phyloP scores from a whole-genome alignment of 768 basidiomycete genomes.

The Rhizopogon vulgaris region DNA sequence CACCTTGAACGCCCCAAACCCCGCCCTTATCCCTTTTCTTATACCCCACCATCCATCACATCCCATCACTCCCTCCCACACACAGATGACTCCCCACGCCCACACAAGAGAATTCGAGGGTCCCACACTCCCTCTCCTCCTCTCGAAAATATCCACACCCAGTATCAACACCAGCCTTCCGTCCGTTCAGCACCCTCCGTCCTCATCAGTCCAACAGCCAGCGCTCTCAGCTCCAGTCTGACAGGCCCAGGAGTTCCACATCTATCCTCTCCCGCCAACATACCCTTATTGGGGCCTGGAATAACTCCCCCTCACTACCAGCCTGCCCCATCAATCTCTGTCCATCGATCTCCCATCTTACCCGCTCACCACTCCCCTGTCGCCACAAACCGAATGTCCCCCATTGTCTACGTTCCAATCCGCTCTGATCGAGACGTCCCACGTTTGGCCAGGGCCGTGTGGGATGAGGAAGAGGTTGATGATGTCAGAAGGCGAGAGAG shows the following conservation, averaged over 20 bases:
- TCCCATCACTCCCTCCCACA: slow-evolving; percentile 1
- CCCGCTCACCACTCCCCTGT: slow-evolving; percentile 13
- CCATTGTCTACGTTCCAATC: neutral
- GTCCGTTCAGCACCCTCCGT: neutral
- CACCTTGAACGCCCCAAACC: neutral
- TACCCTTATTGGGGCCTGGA: neutral
- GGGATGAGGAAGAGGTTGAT: slow-evolving; percentile 1
- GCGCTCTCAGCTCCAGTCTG: neutral
- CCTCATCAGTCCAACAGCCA: neutral
- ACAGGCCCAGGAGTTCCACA: neutral
- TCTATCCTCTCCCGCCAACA: neutral
- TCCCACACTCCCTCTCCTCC: slow-evolving; percentile 8
- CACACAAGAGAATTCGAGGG: slow-evolving; percentile 19
- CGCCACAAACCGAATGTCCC: slow-evolving; percentile 8
- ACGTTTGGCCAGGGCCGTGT: slow-evolving; percentile 1
- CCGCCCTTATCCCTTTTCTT: slow-evolving; percentile 1
- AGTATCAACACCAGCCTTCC: neutral
- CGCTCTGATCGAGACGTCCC: slow-evolving; percentile 3
- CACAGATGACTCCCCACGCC: slow-evolving; percentile 8
- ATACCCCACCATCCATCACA: neutral
- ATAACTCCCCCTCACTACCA: slow-evolving; percentile 5
- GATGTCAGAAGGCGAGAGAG: neutral
- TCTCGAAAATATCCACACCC: neutral
- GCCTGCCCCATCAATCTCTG: slow-evolving; percentile 5
- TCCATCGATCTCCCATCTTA: slow-evolving; percentile 11